Conservation (phyloP, 495 filamentous ascomycete genomes). For the Schizothecium vesticola region DNA sequence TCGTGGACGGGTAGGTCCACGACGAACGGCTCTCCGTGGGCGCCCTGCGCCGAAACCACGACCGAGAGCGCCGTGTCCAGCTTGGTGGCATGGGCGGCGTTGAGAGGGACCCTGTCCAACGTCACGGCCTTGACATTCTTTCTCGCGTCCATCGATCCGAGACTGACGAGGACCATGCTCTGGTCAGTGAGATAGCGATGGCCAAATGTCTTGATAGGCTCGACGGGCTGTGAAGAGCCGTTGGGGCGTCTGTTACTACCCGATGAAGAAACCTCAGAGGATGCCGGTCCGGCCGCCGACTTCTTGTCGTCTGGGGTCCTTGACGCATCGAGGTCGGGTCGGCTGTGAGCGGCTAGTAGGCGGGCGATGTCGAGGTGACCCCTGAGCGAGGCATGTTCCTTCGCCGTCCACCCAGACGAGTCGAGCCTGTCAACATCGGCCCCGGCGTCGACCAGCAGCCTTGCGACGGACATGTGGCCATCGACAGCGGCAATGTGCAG, state of each 20-base stretch:
- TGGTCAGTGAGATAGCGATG: conserved; percentile 90
- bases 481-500: conserved; percentile 89
- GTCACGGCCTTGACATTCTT: conserved; percentile 76
- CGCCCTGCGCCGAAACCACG: conserved; percentile 84
- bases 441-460: conserved; percentile 67
- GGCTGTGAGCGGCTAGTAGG: conserved; percentile 46
- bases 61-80: conserved; percentile 90
- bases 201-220: conserved; percentile 90
- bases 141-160: conserved; percentile 89
- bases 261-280: conserved; percentile 48
- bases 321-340: conserved; percentile 20
- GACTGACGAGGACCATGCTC: conserved; percentile 82
- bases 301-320: conserved; percentile 29
- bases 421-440: conserved; percentile 68
- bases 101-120: conserved; percentile 81
- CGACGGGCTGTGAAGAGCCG: conserved; percentile 42
- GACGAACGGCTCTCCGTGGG: conserved; percentile 76
- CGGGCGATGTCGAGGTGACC: conserved; percentile 78
- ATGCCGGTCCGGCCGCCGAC: conserved; percentile 35
- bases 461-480: conserved; percentile 63
- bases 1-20: conserved; percentile 93
- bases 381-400: conserved; percentile 84
- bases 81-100: conserved; percentile 83
- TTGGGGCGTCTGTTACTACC: conserved; percentile 46
- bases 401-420: conserved; percentile 89